Conservation (phyloP, 768 basidiomycete genomes). For the Lactarius vividus region DNA sequence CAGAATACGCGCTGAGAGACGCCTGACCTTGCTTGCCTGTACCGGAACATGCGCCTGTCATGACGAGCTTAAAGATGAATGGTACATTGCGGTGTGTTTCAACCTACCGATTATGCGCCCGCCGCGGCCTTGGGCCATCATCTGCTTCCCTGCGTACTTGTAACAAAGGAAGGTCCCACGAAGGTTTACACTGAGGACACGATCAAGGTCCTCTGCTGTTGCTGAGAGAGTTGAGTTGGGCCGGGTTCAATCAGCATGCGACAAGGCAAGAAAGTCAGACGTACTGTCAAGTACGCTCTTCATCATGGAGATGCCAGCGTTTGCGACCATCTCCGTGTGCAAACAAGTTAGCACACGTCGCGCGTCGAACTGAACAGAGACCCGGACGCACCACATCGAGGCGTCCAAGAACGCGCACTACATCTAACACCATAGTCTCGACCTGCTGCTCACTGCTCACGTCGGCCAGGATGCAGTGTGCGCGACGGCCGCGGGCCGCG, state of each 20-base stretch:
- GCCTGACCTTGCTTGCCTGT: conserved; percentile 18
- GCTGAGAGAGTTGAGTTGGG: conserved; percentile 11
- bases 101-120: conserved; percentile 30
- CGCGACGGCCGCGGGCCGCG: conserved; percentile 24
- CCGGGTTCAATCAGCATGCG: not conserved
- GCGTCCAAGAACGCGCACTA: conserved; percentile 29
- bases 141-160: conserved; percentile 30
- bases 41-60: conserved; percentile 21
- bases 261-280: not conserved
- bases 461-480: conserved; percentile 27
- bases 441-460: conserved; percentile 29
- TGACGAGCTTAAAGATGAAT: not conserved
- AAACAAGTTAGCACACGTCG: not conserved
- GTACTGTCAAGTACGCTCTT: conserved; percentile 27
- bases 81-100: not conserved
- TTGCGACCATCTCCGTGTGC: conserved; percentile 31
- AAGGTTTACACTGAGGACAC: conserved; percentile 25
- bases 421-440: conserved; percentile 29
- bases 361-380: not conserved
- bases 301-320: conserved; percentile 29
- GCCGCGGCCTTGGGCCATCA: conserved; percentile 31
- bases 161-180: conserved; percentile 30
- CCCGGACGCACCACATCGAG: conserved; percentile 35
- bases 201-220: conserved; percentile 29
- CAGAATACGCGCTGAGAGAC: conserved; percentile 30